Evolutionary conservation across 768 basidiomycete species (phyloP).

Genomic region (Suillus paluster): DNA sequence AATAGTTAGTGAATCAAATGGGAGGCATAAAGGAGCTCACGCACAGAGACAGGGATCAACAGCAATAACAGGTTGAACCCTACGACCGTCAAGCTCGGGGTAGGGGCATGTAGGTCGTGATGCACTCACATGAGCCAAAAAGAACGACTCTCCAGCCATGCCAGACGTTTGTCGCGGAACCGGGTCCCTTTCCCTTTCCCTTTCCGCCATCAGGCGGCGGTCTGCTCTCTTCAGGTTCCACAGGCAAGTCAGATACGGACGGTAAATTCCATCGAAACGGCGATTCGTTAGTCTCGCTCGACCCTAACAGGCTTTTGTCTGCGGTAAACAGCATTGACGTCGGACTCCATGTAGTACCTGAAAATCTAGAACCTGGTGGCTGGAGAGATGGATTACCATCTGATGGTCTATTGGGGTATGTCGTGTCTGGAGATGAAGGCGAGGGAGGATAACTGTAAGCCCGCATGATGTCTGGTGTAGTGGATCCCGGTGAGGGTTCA

Average conservation of each 20-base stretch:
- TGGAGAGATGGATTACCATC: not conserved
- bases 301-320: too few relatives aligned
- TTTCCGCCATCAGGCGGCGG: constrained; percentile 2
- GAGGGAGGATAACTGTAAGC: constrained; percentile 23
- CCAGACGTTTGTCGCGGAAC: constrained; percentile 29
- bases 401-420: not conserved
- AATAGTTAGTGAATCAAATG: not conserved
- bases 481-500: constrained; percentile 30
- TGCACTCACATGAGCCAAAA: constrained; percentile 58
- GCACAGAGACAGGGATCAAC: constrained; percentile 70
- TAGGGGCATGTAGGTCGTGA: not conserved
- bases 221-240: constrained; percentile 9
- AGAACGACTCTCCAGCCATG: constrained; percentile 60
- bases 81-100: constrained; percentile 29
- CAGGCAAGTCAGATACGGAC: constrained; percentile 23
- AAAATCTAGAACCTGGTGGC: constrained; percentile 27
- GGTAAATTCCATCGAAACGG: constrained; percentile 38
- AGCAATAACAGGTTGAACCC: constrained; percentile 74
- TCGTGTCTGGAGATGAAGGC: constrained; percentile 5
- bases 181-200: constrained; percentile 12
- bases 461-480: constrained; percentile 32
- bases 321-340: constrained; percentile 27
- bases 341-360: constrained; percentile 28
- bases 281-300: constrained; percentile 29
- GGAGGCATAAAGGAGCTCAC: constrained; percentile 23